Evolutionary conservation across 768 basidiomycete genomes (phyloP), one percentile per base, ranked within the genome.

Genomic region (Russula earlei): DNA sequence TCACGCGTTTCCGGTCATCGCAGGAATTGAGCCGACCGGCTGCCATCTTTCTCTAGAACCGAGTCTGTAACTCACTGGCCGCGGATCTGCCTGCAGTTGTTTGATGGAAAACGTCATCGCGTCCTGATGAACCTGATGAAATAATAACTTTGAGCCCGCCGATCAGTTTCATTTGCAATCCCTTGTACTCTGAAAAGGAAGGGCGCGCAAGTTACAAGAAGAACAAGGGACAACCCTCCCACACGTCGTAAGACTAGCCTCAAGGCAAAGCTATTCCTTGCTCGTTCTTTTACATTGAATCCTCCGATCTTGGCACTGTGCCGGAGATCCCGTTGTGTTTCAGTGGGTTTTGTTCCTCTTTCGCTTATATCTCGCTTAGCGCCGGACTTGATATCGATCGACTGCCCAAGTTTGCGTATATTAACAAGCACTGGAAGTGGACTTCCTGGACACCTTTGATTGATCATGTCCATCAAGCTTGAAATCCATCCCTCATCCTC

Each of bases 401-500:
- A 36, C 43, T 50, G 43, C 37, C 15, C 14, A 22, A 19, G 43
- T 31, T 19, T 7, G 11, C 37, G 31, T 56, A 56, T 52, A 56
- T 46, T 56, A 46, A 56, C 34, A n/a, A 15, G 2, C 43, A 17
- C 29, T 10, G 5, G 29, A 31, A 31, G 29, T 7, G n/a, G 36
- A 8, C 40, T 38, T 42, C 47, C 24, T 3, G 19, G 19, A 31
- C 41, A 3, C 7, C 42, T n/a, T 24, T 22, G 43, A 45, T 24
- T 22, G 43, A 45, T 42, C 63, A 91, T 90, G 87, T 75, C 85
- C 38, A 71, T 90, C 63, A 74, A 79, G 47, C 66, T 91, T 55
- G 71, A 77, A 50, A 84, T 91, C 58, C 69, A 79, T 29, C 84
- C 88, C 0, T 72, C 75, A 52, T 71, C 80, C 37, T 63, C 74